A percentile compares a stretch with the other conserved stretches of the same genome.
Conservation (phyloP, 345 rosid genomes). For the Corchorus olitorius region DNA sequence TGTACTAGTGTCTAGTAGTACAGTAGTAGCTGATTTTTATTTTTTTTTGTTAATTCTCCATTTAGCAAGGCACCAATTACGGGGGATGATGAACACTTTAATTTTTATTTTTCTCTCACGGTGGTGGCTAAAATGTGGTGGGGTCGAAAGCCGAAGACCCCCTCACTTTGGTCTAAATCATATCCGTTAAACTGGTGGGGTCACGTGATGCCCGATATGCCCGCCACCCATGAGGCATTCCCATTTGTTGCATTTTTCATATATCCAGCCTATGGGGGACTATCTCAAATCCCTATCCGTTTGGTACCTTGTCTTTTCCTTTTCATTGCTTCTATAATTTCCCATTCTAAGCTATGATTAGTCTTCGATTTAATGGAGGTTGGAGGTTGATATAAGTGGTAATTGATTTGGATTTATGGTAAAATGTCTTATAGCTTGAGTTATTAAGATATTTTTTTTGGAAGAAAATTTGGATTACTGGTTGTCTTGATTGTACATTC, state of each 20-base stretch:
- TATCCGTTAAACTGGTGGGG: slow-evolving; percentile 44
- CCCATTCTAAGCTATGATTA: not conserved
- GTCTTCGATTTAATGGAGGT: too few species aligned
- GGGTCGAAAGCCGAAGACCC: not conserved
- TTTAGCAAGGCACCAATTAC: slow-evolving; percentile 30
- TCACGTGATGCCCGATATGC: slow-evolving; percentile 48
- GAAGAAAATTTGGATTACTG: too few species aligned
- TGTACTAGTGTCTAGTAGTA: too few species aligned
- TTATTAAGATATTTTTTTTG: too few species aligned
- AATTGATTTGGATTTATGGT: too few species aligned
- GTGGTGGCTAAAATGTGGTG: not conserved
- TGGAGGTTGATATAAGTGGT: too few species aligned
- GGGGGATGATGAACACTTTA: slow-evolving; percentile 3
- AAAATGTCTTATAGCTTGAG: too few species aligned
- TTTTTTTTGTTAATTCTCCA: not conserved
- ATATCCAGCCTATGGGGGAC: not conserved
- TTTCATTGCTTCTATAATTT: not conserved
- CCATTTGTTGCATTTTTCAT: not conserved
- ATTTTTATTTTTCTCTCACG: not conserved
- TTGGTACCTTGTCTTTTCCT: slow-evolving; percentile 10
- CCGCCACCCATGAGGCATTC: slow-evolving; percentile 41
- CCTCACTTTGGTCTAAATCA: slow-evolving; percentile 23
- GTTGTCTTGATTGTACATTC: too few species aligned
- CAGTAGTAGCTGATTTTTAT: too few species aligned
- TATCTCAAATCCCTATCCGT: not conserved